A percentile compares a stretch with the other conserved stretches of the same genome.
Evolutionary conservation across 768 basidiomycete species (phyloP).

Genomic region (Lactifluus hygrophoroides): DNA sequence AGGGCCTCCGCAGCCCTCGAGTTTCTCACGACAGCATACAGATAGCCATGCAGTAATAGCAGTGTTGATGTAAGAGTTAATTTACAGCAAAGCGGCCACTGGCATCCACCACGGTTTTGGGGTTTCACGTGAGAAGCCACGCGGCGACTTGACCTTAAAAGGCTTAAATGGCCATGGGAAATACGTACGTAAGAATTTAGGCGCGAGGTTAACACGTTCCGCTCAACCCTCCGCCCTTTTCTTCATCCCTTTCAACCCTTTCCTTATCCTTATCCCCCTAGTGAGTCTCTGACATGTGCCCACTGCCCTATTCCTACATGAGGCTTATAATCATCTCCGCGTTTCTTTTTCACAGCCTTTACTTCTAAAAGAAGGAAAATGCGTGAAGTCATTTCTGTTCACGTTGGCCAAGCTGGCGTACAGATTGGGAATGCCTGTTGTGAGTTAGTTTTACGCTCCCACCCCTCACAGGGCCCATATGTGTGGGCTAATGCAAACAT

Average conservation of each 20-base stretch:
- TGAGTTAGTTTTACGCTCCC: conserved; percentile 42
- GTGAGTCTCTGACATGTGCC: conserved; percentile 12
- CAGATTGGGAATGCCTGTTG: conserved; percentile 99
- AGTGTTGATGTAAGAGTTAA: too few relatives aligned
- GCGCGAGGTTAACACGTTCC: conserved; percentile 21
- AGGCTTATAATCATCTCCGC: background rate
- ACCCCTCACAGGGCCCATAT: background rate
- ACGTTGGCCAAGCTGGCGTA: conserved; percentile 98
- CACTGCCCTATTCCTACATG: conserved; percentile 10
- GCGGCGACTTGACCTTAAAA: background rate
- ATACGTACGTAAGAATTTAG: conserved; percentile 11
- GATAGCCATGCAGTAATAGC: too few relatives aligned
- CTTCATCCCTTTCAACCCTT: conserved; percentile 36
- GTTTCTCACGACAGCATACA: too few relatives aligned
- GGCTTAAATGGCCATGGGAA: conserved; percentile 10
- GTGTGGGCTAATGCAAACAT: conserved; percentile 18
- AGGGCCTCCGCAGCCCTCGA: too few relatives aligned
- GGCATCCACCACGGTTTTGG: too few relatives aligned
- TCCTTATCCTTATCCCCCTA: conserved; percentile 21
- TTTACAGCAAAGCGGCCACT: too few relatives aligned
- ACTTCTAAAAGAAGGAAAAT: conserved; percentile 35
- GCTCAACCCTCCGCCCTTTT: conserved; percentile 26
- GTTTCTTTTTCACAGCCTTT: conserved; percentile 10
- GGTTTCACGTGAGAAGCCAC: background rate
- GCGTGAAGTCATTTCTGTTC: conserved; percentile 97